Evolutionary conservation across 2,329 filamentous ascomycete species (phyloP).

Genomic region (Chaetomium sp.): DNA sequence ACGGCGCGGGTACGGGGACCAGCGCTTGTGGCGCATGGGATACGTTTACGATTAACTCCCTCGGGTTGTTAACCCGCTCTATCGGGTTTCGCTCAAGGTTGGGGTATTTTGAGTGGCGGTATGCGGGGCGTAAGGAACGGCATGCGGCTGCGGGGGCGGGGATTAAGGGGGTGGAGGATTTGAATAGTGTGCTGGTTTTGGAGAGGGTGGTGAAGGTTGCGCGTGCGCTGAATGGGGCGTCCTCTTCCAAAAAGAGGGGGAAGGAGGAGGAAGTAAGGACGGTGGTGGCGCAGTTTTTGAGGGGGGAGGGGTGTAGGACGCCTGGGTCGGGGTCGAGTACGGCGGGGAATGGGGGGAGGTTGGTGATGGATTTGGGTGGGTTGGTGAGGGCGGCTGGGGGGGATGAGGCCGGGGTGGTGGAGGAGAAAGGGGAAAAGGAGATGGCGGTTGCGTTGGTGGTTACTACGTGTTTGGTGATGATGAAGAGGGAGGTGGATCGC

Average conservation of each 20-base stretch:
- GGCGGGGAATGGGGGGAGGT: conserved; percentile 46
- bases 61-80: conserved; percentile 41
- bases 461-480: conserved; percentile 52
- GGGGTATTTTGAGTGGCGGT: conserved; percentile 51
- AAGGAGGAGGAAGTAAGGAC: conserved; percentile 25
- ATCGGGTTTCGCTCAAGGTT: conserved; percentile 40
- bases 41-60: conserved; percentile 25
- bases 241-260: not conserved
- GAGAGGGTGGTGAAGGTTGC: conserved; percentile 38
- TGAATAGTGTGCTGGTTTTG: conserved; percentile 42
- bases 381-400: not conserved
- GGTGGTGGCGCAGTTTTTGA: conserved; percentile 38
- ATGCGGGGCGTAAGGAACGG: conserved; percentile 42
- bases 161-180: conserved; percentile 17
- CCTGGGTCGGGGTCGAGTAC: conserved; percentile 32
- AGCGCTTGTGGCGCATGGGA: conserved; percentile 21
- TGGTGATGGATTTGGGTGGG: conserved; percentile 37
- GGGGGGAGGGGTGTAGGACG: conserved; percentile 35
- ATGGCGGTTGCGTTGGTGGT: conserved; percentile 46
- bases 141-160: conserved; percentile 25
- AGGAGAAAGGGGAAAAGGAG: conserved; percentile 27
- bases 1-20: not conserved
- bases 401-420: not conserved
- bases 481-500: conserved; percentile 60
- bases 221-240: not conserved